These are phyloP conservation scores for Xylaria sp. DNA, from an alignment of 2,329 filamentous ascomycete species.

Conservation along the genomic window DNA sequence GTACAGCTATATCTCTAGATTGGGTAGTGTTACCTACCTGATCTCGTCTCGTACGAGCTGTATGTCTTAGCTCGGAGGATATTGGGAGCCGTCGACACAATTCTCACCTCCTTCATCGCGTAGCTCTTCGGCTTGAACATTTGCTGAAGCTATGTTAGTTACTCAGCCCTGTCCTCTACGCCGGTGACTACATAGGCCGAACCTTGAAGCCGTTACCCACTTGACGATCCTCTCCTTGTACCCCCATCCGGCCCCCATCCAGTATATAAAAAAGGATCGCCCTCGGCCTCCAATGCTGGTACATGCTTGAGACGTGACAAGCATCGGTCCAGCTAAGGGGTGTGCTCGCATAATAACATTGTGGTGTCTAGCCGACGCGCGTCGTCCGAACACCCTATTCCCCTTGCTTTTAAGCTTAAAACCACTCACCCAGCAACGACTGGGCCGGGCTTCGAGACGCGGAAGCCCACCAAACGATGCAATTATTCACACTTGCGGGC, in stretches of 20 bases:
- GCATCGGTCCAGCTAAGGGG: constrained; percentile 12
- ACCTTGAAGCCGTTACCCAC: background rate
- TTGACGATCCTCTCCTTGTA: background rate
- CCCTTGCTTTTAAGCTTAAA: constrained; percentile 19
- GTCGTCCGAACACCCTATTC: constrained; percentile 4
- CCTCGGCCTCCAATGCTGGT: constrained; percentile 11
- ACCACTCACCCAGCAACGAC: constrained; percentile 2
- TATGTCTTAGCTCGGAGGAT: no score
- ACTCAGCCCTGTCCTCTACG: background rate
- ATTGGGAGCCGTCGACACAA: background rate
- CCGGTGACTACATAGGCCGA: background rate
- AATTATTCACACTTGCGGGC: constrained; percentile 20
- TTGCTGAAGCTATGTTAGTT: background rate
- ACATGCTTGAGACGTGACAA: constrained; percentile 9
- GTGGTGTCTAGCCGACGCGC: background rate
- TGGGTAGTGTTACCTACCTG: no score
- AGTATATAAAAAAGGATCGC: constrained; percentile 16
- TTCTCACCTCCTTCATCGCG: background rate
- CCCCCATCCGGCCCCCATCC: background rate
- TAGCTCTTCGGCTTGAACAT: background rate
- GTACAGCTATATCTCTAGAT: no score
- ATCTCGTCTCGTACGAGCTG: no score
- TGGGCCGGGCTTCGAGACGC: constrained; percentile 8
- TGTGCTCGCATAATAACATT: background rate
- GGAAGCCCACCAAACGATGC: constrained; percentile 17